Evolutionary conservation across 371 early-diverging fungal genomes (phyloP).

Genomic region (Dichotomocladium elegans): DNA sequence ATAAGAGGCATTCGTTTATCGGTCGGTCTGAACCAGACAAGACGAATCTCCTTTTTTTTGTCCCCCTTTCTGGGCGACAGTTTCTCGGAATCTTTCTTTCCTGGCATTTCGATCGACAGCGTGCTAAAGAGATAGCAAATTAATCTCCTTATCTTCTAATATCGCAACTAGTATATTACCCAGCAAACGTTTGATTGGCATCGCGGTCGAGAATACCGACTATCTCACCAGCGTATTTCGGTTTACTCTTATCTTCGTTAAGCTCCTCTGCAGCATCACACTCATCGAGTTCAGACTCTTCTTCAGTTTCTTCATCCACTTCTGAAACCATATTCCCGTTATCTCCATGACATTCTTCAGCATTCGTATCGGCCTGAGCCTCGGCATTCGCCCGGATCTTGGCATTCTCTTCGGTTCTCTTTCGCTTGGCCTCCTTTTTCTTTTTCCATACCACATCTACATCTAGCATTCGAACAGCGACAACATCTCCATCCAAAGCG

Average conservation of each 20-base stretch:
- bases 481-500: slow-evolving; percentile 75
- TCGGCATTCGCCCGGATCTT: slow-evolving; percentile 3
- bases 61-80: slow-evolving; percentile 15
- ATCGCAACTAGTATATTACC: slow-evolving; percentile 2
- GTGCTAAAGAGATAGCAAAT: background rate
- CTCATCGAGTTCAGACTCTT: background rate
- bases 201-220: slow-evolving; percentile 53
- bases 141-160: background rate
- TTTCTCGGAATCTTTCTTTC: too few species aligned
- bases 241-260: slow-evolving; percentile 29
- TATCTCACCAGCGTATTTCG: slow-evolving; percentile 53
- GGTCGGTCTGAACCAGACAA: slow-evolving; percentile 62
- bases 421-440: slow-evolving; percentile 16
- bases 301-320: slow-evolving; percentile 3
- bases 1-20: slow-evolving; percentile 63
- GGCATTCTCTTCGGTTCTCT: slow-evolving; percentile 19
- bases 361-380: slow-evolving; percentile 14
- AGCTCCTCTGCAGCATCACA: slow-evolving; percentile 11
- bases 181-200: slow-evolving; percentile 5
- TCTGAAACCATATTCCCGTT: background rate
- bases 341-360: slow-evolving; percentile 14
- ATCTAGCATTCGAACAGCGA: slow-evolving; percentile 55
- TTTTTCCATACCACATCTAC: slow-evolving; percentile 36
- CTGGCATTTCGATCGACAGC: background rate
- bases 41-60: slow-evolving; percentile 2